These are phyloP conservation scores for Haplographium delicatum DNA, from an alignment of 495 filamentous ascomycete species.

Conservation along the genomic window DNA sequence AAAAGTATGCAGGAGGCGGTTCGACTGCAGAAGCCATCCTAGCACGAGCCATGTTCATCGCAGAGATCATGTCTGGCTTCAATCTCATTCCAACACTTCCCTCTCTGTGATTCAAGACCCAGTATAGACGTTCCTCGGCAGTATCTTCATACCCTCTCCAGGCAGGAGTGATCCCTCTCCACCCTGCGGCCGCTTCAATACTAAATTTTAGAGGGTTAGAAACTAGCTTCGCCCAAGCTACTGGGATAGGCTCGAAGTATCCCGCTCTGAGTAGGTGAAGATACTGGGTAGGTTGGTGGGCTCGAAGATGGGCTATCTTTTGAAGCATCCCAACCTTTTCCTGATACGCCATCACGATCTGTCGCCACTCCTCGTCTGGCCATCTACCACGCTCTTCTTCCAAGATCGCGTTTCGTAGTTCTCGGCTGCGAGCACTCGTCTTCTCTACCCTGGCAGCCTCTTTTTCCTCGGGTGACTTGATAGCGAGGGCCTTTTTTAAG, in stretches of 20 bases:
- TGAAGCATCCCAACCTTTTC: slow-evolving; percentile 36
- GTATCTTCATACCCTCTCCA: slow-evolving; percentile 45
- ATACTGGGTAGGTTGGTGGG: slow-evolving; percentile 36
- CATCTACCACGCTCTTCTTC: slow-evolving; percentile 38
- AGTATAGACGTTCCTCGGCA: slow-evolving; percentile 44
- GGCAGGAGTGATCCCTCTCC: slow-evolving; percentile 42
- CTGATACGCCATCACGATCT: slow-evolving; percentile 37
- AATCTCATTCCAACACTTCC: slow-evolving; percentile 27
- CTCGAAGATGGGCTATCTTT: slow-evolving; percentile 36
- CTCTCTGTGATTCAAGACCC: slow-evolving; percentile 42
- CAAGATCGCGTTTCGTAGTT: slow-evolving; percentile 33
- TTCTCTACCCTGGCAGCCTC: slow-evolving; percentile 21
- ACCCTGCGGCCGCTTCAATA: slow-evolving; percentile 39
- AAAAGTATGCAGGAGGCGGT: slow-evolving; percentile 35
- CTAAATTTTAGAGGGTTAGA: slow-evolving; percentile 42
- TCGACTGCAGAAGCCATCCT: slow-evolving; percentile 39
- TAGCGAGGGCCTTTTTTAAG: slow-evolving; percentile 33
- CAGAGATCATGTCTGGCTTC: slow-evolving; percentile 41
- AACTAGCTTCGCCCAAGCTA: slow-evolving; percentile 34
- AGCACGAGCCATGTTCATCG: slow-evolving; percentile 34
- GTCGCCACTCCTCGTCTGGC: slow-evolving; percentile 33
- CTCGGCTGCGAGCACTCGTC: not conserved
- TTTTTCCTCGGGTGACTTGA: slow-evolving; percentile 35
- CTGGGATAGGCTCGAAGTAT: slow-evolving; percentile 45
- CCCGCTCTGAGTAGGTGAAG: slow-evolving; percentile 42